Evolutionary conservation across 1,139 yeast genomes (phyloP), one percentile per base, ranked within the genome.

Genomic region (Groenewaldozyma auringiensis): DNA sequence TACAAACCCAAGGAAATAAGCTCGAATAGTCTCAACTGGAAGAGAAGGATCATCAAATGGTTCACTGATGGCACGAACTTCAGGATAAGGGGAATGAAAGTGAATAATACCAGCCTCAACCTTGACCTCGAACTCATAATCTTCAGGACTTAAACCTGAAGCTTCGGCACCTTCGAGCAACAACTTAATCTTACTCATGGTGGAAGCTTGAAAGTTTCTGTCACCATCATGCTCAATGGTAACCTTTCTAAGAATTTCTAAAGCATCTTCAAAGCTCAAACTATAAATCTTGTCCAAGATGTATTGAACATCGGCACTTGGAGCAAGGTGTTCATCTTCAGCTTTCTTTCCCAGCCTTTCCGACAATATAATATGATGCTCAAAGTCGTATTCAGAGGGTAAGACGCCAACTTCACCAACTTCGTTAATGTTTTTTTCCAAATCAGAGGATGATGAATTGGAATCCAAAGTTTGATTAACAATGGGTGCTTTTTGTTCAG

Each of bases 81-180:
- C 78, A 2, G 76, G 77, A 58, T 80, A 80, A 1, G 83, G 82
- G 1, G 83, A 78, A 59, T 72, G 75, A 57, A 67, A 78, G 41
- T 73, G 68, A 41, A 75, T 63, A 42, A 79, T 57, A 22, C 70
- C 71, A 2, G 80, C 81, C 45, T 69, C 68, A 2, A 79, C 79
- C 45, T 67, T 66, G 21, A 71, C 61, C 21, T 63, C 63, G 58
- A 66, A 66, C 8, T 49, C 53, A 29, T 44, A 53, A 17, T 47
- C 31, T 3, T 38, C 47, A 3, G 34, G 40, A 11, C 29, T 25
- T 25, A 25, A 25, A 16, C 51, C 53, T 31, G 43, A 46, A 4
- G 49, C 49, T 34, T 49, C 47, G 3, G 51, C 52, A n/a, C 56
- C 59, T 27, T 52, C 40, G 4, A 60, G 53, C 17, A 67, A 55